Percentiles rank a stretch among this genome's conserved stretches.
These are phyloP conservation scores for Tricholoma hemisulphureum DNA, from an alignment of 768 basidiomycete genomes.

Conservation along the genomic window DNA sequence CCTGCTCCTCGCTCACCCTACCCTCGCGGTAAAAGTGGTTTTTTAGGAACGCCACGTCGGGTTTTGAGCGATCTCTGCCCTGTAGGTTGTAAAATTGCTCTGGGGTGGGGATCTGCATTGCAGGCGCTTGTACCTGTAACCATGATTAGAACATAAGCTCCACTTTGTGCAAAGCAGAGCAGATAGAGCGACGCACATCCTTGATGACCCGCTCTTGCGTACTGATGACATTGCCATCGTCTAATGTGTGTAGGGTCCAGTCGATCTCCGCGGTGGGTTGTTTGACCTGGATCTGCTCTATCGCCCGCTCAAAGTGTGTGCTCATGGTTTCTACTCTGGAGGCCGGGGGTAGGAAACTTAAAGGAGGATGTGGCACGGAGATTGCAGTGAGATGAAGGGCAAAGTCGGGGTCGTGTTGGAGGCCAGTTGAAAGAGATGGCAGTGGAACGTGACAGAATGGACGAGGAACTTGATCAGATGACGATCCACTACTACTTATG, in stretches of 20 bases:
- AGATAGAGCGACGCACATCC: conserved; percentile 59
- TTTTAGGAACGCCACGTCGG: conserved; percentile 94
- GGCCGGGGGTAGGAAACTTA: conserved; percentile 10
- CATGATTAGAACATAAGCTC: not conserved
- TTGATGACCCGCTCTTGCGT: conserved; percentile 96
- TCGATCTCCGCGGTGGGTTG: conserved; percentile 65
- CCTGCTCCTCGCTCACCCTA: conserved; percentile 90
- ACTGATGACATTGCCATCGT: conserved; percentile 87
- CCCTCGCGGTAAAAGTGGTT: conserved; percentile 99
- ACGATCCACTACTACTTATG: not conserved
- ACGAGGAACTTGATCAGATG: conserved; percentile 6
- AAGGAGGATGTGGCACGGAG: conserved; percentile 6
- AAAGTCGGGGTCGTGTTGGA: conserved; percentile 9
- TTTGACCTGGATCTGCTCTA: conserved; percentile 60
- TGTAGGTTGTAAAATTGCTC: conserved; percentile 86
- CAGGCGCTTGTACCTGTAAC: conserved; percentile 92
- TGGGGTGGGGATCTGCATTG: conserved; percentile 87
- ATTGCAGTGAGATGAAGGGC: conserved; percentile 7
- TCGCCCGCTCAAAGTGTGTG: conserved; percentile 63
- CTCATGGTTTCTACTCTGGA: conserved; percentile 34
- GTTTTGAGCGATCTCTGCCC: conserved; percentile 79
- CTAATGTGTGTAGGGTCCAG: conserved; percentile 89
- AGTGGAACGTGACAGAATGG: conserved; percentile 26
- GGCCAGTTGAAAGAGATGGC: conserved; percentile 9
- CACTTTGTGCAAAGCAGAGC: not conserved